These are phyloP conservation scores for Malassezia dermatis DNA, from an alignment of 1,284 basidiomycete species.

Conservation along the genomic window DNA sequence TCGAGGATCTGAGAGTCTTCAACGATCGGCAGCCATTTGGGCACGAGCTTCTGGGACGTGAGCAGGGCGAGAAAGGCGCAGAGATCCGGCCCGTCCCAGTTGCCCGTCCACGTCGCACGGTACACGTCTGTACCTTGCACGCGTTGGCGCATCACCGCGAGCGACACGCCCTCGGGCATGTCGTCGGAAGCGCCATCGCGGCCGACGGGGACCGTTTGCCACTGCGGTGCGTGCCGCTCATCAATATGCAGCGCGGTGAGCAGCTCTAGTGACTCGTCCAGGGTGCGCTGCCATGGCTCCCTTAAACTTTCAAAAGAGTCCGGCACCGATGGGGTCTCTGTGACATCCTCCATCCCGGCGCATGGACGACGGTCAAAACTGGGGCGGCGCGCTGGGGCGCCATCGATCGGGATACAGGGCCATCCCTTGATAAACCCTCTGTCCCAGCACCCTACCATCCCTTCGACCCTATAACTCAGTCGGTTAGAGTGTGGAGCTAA, in stretches of 20 bases:
- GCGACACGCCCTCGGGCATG: conserved; percentile 25
- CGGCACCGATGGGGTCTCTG: neutral
- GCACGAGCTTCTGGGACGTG: conserved; percentile 60
- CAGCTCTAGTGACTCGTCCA: conserved; percentile 24
- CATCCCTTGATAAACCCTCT: neutral
- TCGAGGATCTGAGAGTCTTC: conserved; percentile 73
- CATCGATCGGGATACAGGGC: neutral
- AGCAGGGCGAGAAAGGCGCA: conserved; percentile 74
- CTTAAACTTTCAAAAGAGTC: conserved; percentile 16
- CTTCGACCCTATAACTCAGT: conserved; percentile 19
- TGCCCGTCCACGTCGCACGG: conserved; percentile 68
- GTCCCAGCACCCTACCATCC: neutral
- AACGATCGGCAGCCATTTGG: conserved; percentile 72
- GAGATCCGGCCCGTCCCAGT: conserved; percentile 57
- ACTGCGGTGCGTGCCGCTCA: conserved; percentile 21
- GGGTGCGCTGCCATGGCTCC: conserved; percentile 28
- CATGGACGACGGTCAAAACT: neutral
- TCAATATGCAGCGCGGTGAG: conserved; percentile 28
- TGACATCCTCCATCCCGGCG: conserved; percentile 12
- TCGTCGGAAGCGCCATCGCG: conserved; percentile 15
- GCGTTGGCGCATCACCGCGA: conserved; percentile 50
- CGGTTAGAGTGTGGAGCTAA: conserved; percentile 24
- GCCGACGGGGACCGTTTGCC: conserved; percentile 17
- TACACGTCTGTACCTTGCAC: conserved; percentile 63
- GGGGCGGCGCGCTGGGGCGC: neutral